phyloP scores from a whole-genome alignment of 2,329 filamentous ascomycete species.

The Xylariaceae sp. region DNA sequence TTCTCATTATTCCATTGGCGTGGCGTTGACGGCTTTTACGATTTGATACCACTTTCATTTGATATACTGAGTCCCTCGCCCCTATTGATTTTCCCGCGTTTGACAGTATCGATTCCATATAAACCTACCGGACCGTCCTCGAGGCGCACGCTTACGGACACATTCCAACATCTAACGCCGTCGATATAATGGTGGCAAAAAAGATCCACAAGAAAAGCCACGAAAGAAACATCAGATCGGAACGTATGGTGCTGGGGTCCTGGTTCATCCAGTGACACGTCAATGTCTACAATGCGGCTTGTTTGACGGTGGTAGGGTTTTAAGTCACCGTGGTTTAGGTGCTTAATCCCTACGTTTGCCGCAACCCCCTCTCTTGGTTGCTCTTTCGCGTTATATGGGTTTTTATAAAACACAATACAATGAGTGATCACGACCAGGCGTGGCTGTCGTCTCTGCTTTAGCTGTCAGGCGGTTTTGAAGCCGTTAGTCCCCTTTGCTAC shows the following conservation, averaged over 20 bases:
- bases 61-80: slow-evolving; percentile 23
- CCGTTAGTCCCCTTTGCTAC: slow-evolving; percentile 20
- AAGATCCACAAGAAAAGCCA: background rate
- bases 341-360: background rate
- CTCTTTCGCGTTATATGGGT: background rate
- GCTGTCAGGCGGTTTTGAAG: slow-evolving; percentile 23
- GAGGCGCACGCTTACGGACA: background rate
- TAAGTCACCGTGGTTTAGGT: background rate
- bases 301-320: background rate
- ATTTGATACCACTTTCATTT: slow-evolving; percentile 37
- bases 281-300: background rate
- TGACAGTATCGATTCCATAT: slow-evolving; percentile 10
- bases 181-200: background rate
- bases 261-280: background rate
- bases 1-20: slow-evolving; percentile 28
- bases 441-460: slow-evolving; percentile 12
- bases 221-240: background rate
- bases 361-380: background rate
- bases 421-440: slow-evolving; percentile 1
- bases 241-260: background rate
- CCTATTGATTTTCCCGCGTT: slow-evolving; percentile 14
- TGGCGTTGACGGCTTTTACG: slow-evolving; percentile 34
- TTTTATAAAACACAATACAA: background rate
- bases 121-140: slow-evolving; percentile 1
- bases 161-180: background rate